Conservation (phyloP, 2,329 filamentous ascomycete species). For the Plectosphaerella cucumerina region DNA sequence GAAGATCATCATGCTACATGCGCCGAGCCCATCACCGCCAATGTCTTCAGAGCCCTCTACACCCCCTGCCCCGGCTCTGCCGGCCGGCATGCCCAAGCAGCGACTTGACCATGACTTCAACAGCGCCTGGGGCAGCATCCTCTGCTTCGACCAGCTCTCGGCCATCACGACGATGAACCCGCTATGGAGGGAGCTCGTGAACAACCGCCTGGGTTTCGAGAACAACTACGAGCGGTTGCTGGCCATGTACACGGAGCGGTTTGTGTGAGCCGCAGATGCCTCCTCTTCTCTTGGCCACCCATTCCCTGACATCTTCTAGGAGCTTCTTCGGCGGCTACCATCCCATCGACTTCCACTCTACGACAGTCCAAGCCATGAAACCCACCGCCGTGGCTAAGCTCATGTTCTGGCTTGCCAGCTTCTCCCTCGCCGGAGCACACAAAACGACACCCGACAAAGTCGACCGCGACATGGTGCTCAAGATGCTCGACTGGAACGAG, state of each 20-base stretch:
- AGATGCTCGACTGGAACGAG: slow-evolving; percentile 15
- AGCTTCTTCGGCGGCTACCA: slow-evolving; percentile 15
- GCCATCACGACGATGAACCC: slow-evolving; percentile 12
- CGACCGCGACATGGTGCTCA: slow-evolving; percentile 12
- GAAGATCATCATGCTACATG: neutral
- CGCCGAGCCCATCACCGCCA: no score
- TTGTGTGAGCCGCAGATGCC: slow-evolving; percentile 7
- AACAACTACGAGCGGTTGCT: slow-evolving; percentile 15
- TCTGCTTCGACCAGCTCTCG: slow-evolving; percentile 16
- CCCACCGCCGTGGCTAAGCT: slow-evolving; percentile 15
- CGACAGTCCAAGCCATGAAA: slow-evolving; percentile 10
- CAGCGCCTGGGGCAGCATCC: slow-evolving; percentile 16
- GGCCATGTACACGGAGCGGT: slow-evolving; percentile 14
- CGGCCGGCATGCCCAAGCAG: neutral
- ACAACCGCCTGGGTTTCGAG: slow-evolving; percentile 14
- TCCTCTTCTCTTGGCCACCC: no score
- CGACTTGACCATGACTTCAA: slow-evolving; percentile 18
- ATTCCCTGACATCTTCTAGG: neutral
- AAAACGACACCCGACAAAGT: slow-evolving; percentile 10
- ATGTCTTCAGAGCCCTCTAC: neutral
- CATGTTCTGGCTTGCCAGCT: slow-evolving; percentile 13
- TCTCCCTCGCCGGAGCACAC: slow-evolving; percentile 10
- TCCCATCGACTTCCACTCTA: slow-evolving; percentile 16
- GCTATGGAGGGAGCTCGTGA: slow-evolving; percentile 17
- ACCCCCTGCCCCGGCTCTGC: neutral